A percentile compares a stretch with the other conserved stretches of the same genome.
Evolutionary conservation across 148 eudicot species (phyloP).

Genomic region (Arbutus unedo): DNA sequence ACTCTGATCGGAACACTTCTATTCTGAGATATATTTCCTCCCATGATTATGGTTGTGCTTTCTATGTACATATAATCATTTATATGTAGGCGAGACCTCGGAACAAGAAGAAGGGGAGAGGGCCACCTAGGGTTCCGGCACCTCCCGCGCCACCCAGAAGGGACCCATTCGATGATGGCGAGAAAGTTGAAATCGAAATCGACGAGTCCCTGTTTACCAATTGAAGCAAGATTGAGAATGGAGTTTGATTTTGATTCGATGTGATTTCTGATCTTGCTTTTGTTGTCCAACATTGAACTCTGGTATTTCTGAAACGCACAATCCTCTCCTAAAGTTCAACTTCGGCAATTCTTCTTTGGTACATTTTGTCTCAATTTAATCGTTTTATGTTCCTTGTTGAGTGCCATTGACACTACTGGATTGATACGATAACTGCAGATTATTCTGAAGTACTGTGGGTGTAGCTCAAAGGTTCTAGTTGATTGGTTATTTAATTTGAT

Average conservation of each 20-base stretch:
- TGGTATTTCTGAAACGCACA: slow-evolving; percentile 1
- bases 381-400: neutral
- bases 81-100: slow-evolving; percentile 51
- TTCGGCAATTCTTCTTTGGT: neutral
- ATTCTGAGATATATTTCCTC: neutral
- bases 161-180: slow-evolving; percentile 40
- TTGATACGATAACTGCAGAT: neutral
- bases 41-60: neutral
- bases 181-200: slow-evolving; percentile 24
- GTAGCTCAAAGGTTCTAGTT: neutral
- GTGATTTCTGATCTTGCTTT: slow-evolving; percentile 14
- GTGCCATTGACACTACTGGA: neutral
- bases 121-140: slow-evolving; percentile 44
- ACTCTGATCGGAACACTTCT: neutral
- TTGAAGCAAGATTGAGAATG: neutral
- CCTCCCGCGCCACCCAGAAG: slow-evolving; percentile 41
- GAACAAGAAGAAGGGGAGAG: slow-evolving; percentile 60
- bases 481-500: neutral
- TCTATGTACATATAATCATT: neutral
- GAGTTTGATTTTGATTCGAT: neutral
- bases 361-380: no score
- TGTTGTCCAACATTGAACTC: slow-evolving; percentile 5
- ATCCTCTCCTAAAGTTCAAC: neutral
- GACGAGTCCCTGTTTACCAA: slow-evolving; percentile 22
- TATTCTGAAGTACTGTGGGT: neutral